phyloP scores from a whole-genome alignment of 805 yeast genomes.

The Maudiozyma barnettii region DNA sequence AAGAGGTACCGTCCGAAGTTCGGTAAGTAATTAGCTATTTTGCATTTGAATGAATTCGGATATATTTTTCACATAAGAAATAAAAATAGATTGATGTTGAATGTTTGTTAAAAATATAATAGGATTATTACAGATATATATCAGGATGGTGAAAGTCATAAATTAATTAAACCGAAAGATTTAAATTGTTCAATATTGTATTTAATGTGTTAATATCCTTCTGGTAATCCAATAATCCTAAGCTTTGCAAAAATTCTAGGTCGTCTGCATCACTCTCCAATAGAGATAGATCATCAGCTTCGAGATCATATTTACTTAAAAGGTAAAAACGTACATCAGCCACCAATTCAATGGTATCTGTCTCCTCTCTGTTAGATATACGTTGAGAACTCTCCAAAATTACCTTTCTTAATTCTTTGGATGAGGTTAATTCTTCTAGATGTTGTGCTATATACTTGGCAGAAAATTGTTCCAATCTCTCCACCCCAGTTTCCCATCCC shows the following conservation, averaged over 20 bases:
- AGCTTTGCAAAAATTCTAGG: slow-evolving; percentile 9
- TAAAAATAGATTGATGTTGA: not conserved
- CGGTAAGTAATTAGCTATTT: too few relatives aligned
- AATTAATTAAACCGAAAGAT: not conserved
- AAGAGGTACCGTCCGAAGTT: too few relatives aligned
- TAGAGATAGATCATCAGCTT: slow-evolving; percentile 21
- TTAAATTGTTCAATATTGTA: slow-evolving; percentile 14
- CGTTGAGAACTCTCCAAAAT: slow-evolving; percentile 43
- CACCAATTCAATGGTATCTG: slow-evolving; percentile 69
- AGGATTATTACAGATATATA: too few relatives aligned
- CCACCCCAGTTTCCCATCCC: slow-evolving; percentile 60
- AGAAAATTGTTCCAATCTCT: slow-evolving; percentile 52
- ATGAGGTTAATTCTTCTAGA: slow-evolving; percentile 31
- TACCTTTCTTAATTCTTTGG: slow-evolving; percentile 32
- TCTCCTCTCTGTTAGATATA: slow-evolving; percentile 53
- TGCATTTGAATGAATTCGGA: too few relatives aligned
- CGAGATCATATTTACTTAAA: slow-evolving; percentile 23
- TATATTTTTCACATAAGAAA: too few relatives aligned
- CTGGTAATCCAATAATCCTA: slow-evolving; percentile 18
- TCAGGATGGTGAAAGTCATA: too few relatives aligned
- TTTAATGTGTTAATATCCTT: slow-evolving; percentile 35
- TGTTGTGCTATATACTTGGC: slow-evolving; percentile 50
- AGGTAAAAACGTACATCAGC: slow-evolving; percentile 69
- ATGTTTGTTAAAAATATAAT: too few relatives aligned
- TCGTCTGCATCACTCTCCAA: slow-evolving; percentile 16